Percentiles rank a stretch among this genome's conserved stretches.
Conservation (phyloP, 2,329 filamentous ascomycete species). For the Hirsutella minnesotensis region DNA sequence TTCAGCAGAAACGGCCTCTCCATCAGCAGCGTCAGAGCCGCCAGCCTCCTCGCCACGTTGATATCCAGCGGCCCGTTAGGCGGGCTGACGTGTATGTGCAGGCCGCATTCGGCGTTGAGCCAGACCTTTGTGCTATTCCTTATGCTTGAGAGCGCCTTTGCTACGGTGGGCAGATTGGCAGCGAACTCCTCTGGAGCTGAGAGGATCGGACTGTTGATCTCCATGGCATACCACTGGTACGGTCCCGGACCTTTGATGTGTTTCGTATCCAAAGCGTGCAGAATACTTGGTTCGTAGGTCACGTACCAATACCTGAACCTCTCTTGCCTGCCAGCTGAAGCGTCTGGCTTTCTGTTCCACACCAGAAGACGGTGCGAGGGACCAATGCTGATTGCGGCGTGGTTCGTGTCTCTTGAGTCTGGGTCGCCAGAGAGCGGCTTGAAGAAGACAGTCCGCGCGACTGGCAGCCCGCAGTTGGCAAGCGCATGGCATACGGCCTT, state of each 20-base stretch:
- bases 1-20: conserved; percentile 11
- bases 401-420: not conserved
- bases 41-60: conserved; percentile 8
- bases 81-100: conserved; percentile 15
- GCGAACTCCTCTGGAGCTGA: conserved; percentile 8
- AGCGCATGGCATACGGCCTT: conserved; percentile 10
- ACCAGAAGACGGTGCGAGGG: not conserved
- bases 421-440: not conserved
- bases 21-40: conserved; percentile 11
- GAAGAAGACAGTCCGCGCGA: conserved; percentile 1
- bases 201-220: conserved; percentile 15
- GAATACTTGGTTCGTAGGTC: not conserved
- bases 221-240: conserved; percentile 13
- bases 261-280: not conserved
- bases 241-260: conserved; percentile 1
- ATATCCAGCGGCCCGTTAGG: conserved; percentile 5
- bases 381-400: not conserved
- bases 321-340: not conserved
- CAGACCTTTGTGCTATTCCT: conserved; percentile 10
- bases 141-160: conserved; percentile 8
- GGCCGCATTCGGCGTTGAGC: conserved; percentile 13
- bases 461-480: conserved; percentile 8
- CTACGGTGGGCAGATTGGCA: conserved; percentile 10
- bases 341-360: not conserved
- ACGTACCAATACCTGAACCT: conserved; percentile 1